These are phyloP conservation scores for Rhizophagus clarus DNA, from an alignment of 192 early-diverging fungal genomes.

Conservation along the genomic window DNA sequence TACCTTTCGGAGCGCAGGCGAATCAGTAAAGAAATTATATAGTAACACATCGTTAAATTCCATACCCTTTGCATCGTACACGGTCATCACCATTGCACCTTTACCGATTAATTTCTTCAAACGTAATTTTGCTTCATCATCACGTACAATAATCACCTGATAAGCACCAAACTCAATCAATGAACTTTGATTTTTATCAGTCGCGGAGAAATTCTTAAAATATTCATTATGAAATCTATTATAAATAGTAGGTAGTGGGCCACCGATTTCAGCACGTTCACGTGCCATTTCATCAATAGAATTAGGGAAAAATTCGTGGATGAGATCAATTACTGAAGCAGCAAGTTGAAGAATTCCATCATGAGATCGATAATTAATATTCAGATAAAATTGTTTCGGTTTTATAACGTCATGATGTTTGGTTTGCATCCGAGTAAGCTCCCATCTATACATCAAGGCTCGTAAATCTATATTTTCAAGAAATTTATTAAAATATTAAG, in stretches of 20 bases:
- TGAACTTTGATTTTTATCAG: no score
- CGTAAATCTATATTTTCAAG: neutral
- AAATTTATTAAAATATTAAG: no score
- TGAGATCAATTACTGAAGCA: slow-evolving; percentile 13
- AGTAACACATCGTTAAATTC: slow-evolving; percentile 32
- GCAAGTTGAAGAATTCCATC: slow-evolving; percentile 27
- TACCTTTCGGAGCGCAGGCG: slow-evolving; percentile 9
- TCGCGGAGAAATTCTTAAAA: no score
- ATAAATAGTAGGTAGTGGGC: slow-evolving; percentile 1
- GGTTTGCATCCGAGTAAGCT: neutral
- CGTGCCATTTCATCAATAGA: slow-evolving; percentile 4
- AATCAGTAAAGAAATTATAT: slow-evolving; percentile 33
- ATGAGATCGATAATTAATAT: slow-evolving; percentile 27
- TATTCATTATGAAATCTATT: neutral
- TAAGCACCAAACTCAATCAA: slow-evolving; percentile 23
- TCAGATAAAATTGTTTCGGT: slow-evolving; percentile 19
- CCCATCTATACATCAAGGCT: slow-evolving; percentile 15
- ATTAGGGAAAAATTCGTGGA: slow-evolving; percentile 14
- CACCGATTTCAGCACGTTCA: slow-evolving; percentile 16
- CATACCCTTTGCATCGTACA: slow-evolving; percentile 24
- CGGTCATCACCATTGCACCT: slow-evolving; percentile 1
- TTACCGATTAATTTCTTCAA: neutral
- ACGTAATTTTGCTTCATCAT: neutral
- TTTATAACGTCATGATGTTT: neutral
- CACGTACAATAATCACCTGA: slow-evolving; percentile 26